Percentiles rank a stretch among this genome's conserved stretches.
phyloP scores from a whole-genome alignment of 441 rosid species.

The Dalechampia spathulata region DNA sequence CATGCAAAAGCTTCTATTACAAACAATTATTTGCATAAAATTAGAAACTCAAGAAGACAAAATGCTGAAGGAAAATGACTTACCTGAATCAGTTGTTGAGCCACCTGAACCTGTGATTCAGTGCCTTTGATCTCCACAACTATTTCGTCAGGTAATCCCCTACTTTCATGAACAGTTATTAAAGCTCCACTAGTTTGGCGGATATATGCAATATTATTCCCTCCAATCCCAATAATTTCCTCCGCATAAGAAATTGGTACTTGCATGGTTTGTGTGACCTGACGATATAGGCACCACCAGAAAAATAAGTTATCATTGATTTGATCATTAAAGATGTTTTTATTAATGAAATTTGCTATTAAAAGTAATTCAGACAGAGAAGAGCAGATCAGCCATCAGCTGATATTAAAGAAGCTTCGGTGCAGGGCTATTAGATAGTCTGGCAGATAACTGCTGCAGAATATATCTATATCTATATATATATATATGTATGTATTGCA shows the following conservation, averaged over 20 bases:
- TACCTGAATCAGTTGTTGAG: slow-evolving; percentile 41
- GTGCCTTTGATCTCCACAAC: slow-evolving; percentile 42
- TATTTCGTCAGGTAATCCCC: slow-evolving; percentile 33
- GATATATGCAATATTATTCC: slow-evolving; percentile 37
- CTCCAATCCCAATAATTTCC: slow-evolving; percentile 47
- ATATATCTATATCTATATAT: too few relatives aligned
- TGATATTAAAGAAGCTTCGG: too few relatives aligned
- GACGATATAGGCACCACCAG: too few relatives aligned
- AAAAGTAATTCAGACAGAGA: too few relatives aligned
- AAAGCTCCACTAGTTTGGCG: slow-evolving; percentile 38
- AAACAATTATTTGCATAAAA: not conserved
- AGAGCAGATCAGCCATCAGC: too few relatives aligned
- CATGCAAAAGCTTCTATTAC: not conserved
- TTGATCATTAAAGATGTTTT: too few relatives aligned
- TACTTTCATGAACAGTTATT: slow-evolving; percentile 31
- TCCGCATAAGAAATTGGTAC: slow-evolving; percentile 47
- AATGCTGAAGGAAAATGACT: not conserved
- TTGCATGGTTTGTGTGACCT: slow-evolving; percentile 50
- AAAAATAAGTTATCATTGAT: too few relatives aligned
- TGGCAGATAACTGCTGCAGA: too few relatives aligned
- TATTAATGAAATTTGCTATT: too few relatives aligned
- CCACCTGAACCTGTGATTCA: slow-evolving; percentile 37
- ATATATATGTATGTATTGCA: too few relatives aligned
- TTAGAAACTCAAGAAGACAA: not conserved
- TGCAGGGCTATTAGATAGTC: too few relatives aligned